A percentile compares a stretch with the other conserved stretches of the same genome.
phyloP scores from a whole-genome alignment of 805 yeast species.

The Candida patagonica region DNA sequence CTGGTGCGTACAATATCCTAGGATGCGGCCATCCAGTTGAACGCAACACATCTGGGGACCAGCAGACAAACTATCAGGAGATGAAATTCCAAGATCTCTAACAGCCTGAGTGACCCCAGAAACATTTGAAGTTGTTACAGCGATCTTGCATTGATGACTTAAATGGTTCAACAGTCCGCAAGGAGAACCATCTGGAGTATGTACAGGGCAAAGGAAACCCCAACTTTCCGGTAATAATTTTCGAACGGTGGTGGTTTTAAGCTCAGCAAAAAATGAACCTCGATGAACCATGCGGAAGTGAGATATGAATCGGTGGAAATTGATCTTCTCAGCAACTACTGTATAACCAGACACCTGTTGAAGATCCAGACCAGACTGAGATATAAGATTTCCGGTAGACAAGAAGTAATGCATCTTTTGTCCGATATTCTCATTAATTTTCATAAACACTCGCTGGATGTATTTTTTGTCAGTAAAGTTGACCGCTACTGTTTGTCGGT shows the following conservation, averaged over 20 bases:
- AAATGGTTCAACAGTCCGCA: conserved; percentile 96
- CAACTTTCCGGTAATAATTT: conserved; percentile 94
- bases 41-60: conserved; percentile 77
- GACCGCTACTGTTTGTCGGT: conserved; percentile 59
- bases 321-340: conserved; percentile 97
- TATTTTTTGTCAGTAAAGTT: conserved; percentile 79
- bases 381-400: conserved; percentile 93
- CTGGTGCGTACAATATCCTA: conserved; percentile 91
- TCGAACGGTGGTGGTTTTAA: conserved; percentile 95
- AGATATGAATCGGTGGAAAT: conserved; percentile 93
- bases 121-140: conserved; percentile 69
- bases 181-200: conserved; percentile 99
- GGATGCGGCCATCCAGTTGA: conserved; percentile 82
- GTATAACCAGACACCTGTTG: conserved; percentile 98
- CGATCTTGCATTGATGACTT: conserved; percentile 86
- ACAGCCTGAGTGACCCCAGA: conserved; percentile 59
- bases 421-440: conserved; percentile 90
- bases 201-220: conserved; percentile 99
- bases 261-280: conserved; percentile 97
- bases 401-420: conserved; percentile 88
- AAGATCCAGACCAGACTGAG: conserved; percentile 94
- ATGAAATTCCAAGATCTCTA: conserved; percentile 59
- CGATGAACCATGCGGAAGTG: conserved; percentile 99
- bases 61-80: conserved; percentile 69
- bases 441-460: conserved; percentile 64